These are phyloP conservation scores for Spathaspora sp. DNA, from an alignment of 805 yeast species.

Conservation along the genomic window DNA sequence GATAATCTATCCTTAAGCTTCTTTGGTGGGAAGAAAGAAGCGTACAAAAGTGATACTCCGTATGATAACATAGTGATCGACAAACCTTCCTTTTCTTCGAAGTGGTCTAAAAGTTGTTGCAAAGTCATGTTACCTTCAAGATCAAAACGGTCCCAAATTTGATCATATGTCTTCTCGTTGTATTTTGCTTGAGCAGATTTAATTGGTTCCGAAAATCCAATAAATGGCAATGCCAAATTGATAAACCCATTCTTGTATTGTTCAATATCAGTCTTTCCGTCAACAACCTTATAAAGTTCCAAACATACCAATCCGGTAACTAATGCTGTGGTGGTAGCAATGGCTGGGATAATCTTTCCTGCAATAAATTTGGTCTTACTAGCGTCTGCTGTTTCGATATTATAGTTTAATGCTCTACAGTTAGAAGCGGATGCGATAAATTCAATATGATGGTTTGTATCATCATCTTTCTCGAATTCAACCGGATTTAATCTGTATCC, in stretches of 20 bases:
- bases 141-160: slow-evolving; percentile 94
- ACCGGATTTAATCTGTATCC: slow-evolving; percentile 86
- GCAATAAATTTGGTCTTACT: slow-evolving; percentile 95
- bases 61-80: slow-evolving; percentile 88
- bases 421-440: slow-evolving; percentile 95
- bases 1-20: slow-evolving; percentile 75
- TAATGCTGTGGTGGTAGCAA: slow-evolving; percentile 97
- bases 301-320: slow-evolving; percentile 93
- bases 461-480: slow-evolving; percentile 98
- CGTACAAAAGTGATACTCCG: slow-evolving; percentile 85
- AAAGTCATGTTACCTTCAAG: slow-evolving; percentile 74
- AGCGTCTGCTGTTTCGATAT: slow-evolving; percentile 83
- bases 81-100: slow-evolving; percentile 78
- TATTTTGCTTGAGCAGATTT: slow-evolving; percentile 79
- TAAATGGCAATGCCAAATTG: slow-evolving; percentile 89
- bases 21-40: slow-evolving; percentile 90
- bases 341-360: slow-evolving; percentile 97
- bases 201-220: slow-evolving; percentile 96
- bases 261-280: slow-evolving; percentile 69
- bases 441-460: slow-evolving; percentile 92
- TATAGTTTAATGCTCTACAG: slow-evolving; percentile 89
- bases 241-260: slow-evolving; percentile 90
- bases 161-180: slow-evolving; percentile 75
- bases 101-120: slow-evolving; percentile 67
- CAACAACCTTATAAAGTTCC: slow-evolving; percentile 88